Evolutionary conservation across 2,329 filamentous ascomycete genomes (phyloP).

Genomic region (Exophiala alcalophila): DNA sequence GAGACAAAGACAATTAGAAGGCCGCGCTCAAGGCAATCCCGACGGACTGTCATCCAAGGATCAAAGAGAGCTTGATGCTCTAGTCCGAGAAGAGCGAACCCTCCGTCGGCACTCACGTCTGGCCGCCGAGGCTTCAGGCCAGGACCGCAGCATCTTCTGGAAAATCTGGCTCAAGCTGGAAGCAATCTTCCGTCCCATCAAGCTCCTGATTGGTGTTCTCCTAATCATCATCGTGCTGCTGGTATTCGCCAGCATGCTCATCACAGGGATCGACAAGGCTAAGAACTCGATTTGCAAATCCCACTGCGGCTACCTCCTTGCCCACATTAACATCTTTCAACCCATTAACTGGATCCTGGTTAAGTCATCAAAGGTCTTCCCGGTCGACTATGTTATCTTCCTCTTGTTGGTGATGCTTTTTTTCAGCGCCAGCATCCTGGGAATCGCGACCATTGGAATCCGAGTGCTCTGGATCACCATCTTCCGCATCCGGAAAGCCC

Average conservation of each 20-base stretch:
- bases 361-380: slow-evolving; percentile 76
- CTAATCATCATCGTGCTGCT: slow-evolving; percentile 71
- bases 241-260: slow-evolving; percentile 87
- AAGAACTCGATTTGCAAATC: slow-evolving; percentile 91
- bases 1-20: slow-evolving; percentile 84
- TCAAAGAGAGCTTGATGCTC: slow-evolving; percentile 78
- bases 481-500: slow-evolving; percentile 84
- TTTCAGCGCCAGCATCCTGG: slow-evolving; percentile 83
- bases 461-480: slow-evolving; percentile 94
- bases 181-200: slow-evolving; percentile 80
- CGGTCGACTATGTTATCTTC: slow-evolving; percentile 88
- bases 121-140: slow-evolving; percentile 74
- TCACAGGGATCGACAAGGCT: slow-evolving; percentile 93
- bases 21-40: slow-evolving; percentile 72
- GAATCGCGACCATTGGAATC: slow-evolving; percentile 82
- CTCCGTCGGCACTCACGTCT: slow-evolving; percentile 84
- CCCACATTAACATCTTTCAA: slow-evolving; percentile 86
- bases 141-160: slow-evolving; percentile 50
- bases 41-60: slow-evolving; percentile 80
- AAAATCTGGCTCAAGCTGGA: slow-evolving; percentile 81
- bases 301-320: slow-evolving; percentile 88
- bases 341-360: slow-evolving; percentile 89
- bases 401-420: slow-evolving; percentile 79
- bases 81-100: slow-evolving; percentile 87
- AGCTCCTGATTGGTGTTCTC: slow-evolving; percentile 78